Conservation (phyloP, 2,329 filamentous ascomycete genomes). For the Zasmidium citrigriseum region DNA sequence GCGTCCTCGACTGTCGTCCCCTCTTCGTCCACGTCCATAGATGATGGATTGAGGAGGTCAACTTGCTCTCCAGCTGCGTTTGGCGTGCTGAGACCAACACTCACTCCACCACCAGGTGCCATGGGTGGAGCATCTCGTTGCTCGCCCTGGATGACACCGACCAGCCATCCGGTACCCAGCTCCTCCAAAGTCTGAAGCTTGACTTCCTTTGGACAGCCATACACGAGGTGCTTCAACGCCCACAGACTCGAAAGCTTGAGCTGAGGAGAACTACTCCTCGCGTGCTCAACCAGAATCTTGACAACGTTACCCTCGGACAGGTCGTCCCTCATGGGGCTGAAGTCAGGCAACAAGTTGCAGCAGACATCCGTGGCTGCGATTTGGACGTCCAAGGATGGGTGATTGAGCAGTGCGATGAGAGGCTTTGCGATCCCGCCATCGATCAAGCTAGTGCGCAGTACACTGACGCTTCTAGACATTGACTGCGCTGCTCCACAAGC, state of each 20-base stretch:
- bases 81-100: slow-evolving; percentile 42
- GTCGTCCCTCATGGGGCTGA: slow-evolving; percentile 86
- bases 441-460: slow-evolving; percentile 81
- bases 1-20: slow-evolving; percentile 27
- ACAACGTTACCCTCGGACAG: slow-evolving; percentile 75
- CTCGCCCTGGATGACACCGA: slow-evolving; percentile 71
- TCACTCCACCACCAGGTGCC: slow-evolving; percentile 50
- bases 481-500: slow-evolving; percentile 81
- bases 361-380: slow-evolving; percentile 82
- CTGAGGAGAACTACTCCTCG: slow-evolving; percentile 75
- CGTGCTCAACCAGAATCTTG: slow-evolving; percentile 77
- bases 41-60: slow-evolving; percentile 57
- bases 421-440: slow-evolving; percentile 81
- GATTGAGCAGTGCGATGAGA: slow-evolving; percentile 72
- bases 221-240: slow-evolving; percentile 88
- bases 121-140: slow-evolving; percentile 38
- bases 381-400: slow-evolving; percentile 75
- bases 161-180: slow-evolving; percentile 76
- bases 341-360: slow-evolving; percentile 82
- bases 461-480: slow-evolving; percentile 79
- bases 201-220: slow-evolving; percentile 67
- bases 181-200: slow-evolving; percentile 78
- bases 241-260: slow-evolving; percentile 85
- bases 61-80: slow-evolving; percentile 64
- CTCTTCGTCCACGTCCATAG: slow-evolving; percentile 36